Base-by-base conservation (phyloP, 257 asterid genomes). In the Forsythia viridissima region DNA sequence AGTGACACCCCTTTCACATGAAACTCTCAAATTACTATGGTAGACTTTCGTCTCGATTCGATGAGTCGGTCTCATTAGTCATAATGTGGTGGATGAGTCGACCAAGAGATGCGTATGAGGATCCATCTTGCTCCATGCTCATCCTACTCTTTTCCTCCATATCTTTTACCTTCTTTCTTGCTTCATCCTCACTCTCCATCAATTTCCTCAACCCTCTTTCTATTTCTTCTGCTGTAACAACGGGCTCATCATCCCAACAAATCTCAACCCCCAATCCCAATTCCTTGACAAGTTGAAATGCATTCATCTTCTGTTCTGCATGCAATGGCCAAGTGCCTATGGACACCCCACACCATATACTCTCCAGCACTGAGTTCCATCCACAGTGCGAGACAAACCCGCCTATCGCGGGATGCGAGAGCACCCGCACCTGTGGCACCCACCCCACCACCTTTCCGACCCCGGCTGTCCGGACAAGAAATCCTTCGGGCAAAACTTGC, bases 331-430 rank as follows among this genome's bases (percentile, higher is more conserved):
- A 90, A 1, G 97, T 80, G 0, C 90, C 97, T 0, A 91, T 73
- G 0, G 94, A 93, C 44, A 88, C 91, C 15, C 90, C 91, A 13
- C 80, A 85, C 94, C 92, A 90, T 11, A 91, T 11, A 80, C 93
- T 88, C 80, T 91, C 94, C 76, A 90, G 71, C 73, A 74, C 84
- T 1, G 94, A 90, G 70, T 91, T 91, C 97, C 97, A 91, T 0
- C 97, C 97, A 3, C 97, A 91, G 65, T 90, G 94, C 1, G 93
- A 91, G 5, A 88, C 88, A 42, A 90, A 91, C 3, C 93, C 94
- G 3, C 94, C 91, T 11, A 90, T 80, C 0, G 97, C 81, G 0
- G 71, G 55, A 2, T 91, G 90, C 0, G 89, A 83, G 3, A 88
- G 76, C 11, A 87, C 87, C 0, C 77, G 79, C 51, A 91, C 21